Percentiles rank a stretch among this genome's conserved stretches.
These are phyloP conservation scores for Coprinopsis strossmayeri DNA, from an alignment of 768 basidiomycete genomes.

Conservation along the genomic window DNA sequence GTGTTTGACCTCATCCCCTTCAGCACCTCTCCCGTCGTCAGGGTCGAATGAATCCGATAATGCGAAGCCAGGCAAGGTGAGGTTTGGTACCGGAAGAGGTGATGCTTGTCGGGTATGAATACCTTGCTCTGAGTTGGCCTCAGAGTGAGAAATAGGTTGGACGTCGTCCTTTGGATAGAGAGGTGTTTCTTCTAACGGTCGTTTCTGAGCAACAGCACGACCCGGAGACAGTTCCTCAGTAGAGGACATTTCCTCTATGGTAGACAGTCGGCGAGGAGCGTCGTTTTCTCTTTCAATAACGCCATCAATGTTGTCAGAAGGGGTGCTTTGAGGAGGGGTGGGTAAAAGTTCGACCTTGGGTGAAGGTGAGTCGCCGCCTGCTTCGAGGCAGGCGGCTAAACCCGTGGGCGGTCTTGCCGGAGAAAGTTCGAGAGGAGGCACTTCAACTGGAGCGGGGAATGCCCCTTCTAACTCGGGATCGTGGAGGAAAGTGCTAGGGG, in stretches of 20 bases:
- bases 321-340: slow-evolving; percentile 30
- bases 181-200: not conserved
- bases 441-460: slow-evolving; percentile 25
- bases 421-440: slow-evolving; percentile 15
- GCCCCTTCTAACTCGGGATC: slow-evolving; percentile 21
- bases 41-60: not conserved
- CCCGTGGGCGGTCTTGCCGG: slow-evolving; percentile 26
- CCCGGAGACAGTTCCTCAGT: slow-evolving; percentile 11
- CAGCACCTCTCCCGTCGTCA: not conserved
- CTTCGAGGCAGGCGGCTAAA: slow-evolving; percentile 23
- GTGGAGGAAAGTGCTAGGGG: slow-evolving; percentile 34
- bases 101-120: slow-evolving; percentile 8
- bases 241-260: slow-evolving; percentile 25
- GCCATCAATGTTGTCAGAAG: slow-evolving; percentile 22
- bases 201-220: not conserved
- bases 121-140: not conserved
- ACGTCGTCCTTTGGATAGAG: not conserved
- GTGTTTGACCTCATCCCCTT: not conserved
- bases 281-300: slow-evolving; percentile 14
- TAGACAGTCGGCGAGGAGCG: slow-evolving; percentile 20
- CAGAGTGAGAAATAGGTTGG: not conserved
- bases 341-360: slow-evolving; percentile 25
- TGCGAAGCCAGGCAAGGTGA: slow-evolving; percentile 12
- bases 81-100: slow-evolving; percentile 22
- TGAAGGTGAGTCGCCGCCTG: slow-evolving; percentile 19